These are phyloP conservation scores for Camelina neglecta DNA, from an alignment of 345 rosid species.

Conservation along the genomic window DNA sequence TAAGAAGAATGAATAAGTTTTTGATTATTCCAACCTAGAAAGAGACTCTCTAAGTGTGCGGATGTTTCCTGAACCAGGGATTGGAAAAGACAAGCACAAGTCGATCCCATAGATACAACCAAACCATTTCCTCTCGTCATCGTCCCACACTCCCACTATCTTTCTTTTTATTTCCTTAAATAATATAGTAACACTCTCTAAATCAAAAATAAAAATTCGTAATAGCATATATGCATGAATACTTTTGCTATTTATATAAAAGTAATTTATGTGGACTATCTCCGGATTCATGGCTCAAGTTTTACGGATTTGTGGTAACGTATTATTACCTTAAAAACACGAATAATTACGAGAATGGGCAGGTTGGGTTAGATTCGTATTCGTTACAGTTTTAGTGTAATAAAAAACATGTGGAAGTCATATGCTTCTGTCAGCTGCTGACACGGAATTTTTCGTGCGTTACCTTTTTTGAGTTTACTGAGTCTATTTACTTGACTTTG, in stretches of 20 bases:
- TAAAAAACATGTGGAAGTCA: constrained; percentile 33
- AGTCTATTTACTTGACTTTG: background rate
- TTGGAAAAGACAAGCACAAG: constrained; percentile 35
- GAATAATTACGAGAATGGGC: background rate
- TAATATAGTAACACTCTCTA: too few species aligned
- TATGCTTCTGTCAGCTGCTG: constrained; percentile 43
- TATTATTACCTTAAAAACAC: background rate
- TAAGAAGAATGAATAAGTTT: background rate
- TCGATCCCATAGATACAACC: constrained; percentile 27
- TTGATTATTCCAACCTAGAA: background rate
- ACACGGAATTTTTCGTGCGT: constrained; percentile 7
- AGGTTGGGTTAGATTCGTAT: constrained; percentile 30
- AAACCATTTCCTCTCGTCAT: constrained; percentile 34
- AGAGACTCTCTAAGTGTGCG: constrained; percentile 9
- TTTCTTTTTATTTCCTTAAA: background rate
- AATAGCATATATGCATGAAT: constrained; percentile 6
- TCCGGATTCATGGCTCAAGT: constrained; percentile 19
- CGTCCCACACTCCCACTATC: constrained; percentile 25
- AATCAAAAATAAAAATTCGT: background rate
- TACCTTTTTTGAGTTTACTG: background rate
- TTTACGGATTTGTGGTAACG: constrained; percentile 17
- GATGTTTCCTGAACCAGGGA: constrained; percentile 12
- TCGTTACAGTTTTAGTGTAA: constrained; percentile 12
- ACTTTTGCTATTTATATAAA: constrained; percentile 3
- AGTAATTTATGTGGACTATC: background rate